Conservation (phyloP, 1,139 yeast genomes). For the Keqinozyma sinolaborantium region DNA sequence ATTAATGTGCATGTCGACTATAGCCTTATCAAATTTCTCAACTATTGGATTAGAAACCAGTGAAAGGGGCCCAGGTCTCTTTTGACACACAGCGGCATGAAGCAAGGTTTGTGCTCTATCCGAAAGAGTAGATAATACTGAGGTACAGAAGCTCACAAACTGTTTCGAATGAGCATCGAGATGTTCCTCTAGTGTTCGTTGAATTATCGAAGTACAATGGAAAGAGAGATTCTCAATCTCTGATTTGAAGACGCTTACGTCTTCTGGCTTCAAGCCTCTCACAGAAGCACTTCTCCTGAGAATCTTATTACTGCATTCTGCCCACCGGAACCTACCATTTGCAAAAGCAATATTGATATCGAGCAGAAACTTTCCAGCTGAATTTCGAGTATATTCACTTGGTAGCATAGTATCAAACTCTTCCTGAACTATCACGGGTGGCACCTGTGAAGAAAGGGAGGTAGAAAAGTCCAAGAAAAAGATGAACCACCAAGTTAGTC, state of each 20-base stretch:
- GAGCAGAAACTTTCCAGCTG: constrained; percentile 2
- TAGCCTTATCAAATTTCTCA: background rate
- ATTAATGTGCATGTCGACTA: constrained; percentile 4
- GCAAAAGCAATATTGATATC: constrained; percentile 5
- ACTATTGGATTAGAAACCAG: constrained; percentile 4
- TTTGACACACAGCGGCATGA: constrained; percentile 1
- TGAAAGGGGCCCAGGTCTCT: constrained; percentile 2
- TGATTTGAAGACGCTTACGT: background rate
- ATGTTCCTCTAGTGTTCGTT: constrained; percentile 4
- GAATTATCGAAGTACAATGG: constrained; percentile 5
- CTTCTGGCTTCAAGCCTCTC: background rate
- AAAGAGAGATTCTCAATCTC: constrained; percentile 4
- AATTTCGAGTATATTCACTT: constrained; percentile 4
- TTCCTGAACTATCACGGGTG: constrained; percentile 6
- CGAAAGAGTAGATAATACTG: constrained; percentile 6
- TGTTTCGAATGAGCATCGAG: background rate
- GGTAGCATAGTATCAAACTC: constrained; percentile 9
- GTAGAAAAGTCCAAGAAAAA: constrained; percentile 7
- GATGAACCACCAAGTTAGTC: constrained; percentile 9
- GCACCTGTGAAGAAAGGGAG: constrained; percentile 6
- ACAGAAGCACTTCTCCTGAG: constrained; percentile 1
- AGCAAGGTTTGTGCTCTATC: constrained; percentile 6
- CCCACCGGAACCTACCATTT: constrained; percentile 6
- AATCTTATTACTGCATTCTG: constrained; percentile 5
- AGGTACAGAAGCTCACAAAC: constrained; percentile 5